A percentile compares a stretch with the other conserved stretches of the same genome.
These are phyloP conservation scores for Vinca major DNA, from an alignment of 305 asterid genomes.

Conservation along the genomic window DNA sequence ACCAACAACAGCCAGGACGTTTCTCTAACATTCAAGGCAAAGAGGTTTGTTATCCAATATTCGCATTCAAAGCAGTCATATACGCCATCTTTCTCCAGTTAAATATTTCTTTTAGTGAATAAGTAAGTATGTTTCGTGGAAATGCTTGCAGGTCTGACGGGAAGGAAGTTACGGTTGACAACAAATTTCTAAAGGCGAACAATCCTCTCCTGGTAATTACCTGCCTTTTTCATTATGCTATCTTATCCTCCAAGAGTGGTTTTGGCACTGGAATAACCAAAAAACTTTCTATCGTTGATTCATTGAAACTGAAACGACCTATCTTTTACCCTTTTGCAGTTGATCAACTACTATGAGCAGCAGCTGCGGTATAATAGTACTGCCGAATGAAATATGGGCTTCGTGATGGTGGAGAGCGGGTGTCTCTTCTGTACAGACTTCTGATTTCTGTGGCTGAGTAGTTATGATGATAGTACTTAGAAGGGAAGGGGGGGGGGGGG, in stretches of 20 bases:
- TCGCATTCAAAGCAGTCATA: not conserved
- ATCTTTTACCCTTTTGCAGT: conserved; percentile 34
- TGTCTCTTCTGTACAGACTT: conserved; percentile 26
- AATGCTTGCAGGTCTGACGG: conserved; percentile 69
- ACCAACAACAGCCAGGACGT: conserved; percentile 52
- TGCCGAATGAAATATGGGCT: conserved; percentile 11
- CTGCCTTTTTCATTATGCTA: not conserved
- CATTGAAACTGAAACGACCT: not conserved
- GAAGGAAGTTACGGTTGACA: conserved; percentile 61
- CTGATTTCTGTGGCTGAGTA: conserved; percentile 30
- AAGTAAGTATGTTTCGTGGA: not conserved
- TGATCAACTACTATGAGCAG: conserved; percentile 70
- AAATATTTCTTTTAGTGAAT: not conserved
- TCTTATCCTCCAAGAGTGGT: not conserved
- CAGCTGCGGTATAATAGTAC: conserved; percentile 46
- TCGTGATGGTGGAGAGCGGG: conserved; percentile 4
- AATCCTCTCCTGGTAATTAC: conserved; percentile 56
- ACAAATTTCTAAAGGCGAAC: conserved; percentile 69
- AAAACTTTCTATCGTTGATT: not conserved
- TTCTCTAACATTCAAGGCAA: conserved; percentile 61
- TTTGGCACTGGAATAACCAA: not conserved
- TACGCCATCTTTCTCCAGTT: not conserved
- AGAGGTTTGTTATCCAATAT: conserved; percentile 51
- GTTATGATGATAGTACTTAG: conserved; percentile 18
- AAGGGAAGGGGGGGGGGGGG: conserved; percentile 27